These are phyloP conservation scores for Boletus subcaerulescens DNA, from an alignment of 768 basidiomycete species.

Conservation along the genomic window DNA sequence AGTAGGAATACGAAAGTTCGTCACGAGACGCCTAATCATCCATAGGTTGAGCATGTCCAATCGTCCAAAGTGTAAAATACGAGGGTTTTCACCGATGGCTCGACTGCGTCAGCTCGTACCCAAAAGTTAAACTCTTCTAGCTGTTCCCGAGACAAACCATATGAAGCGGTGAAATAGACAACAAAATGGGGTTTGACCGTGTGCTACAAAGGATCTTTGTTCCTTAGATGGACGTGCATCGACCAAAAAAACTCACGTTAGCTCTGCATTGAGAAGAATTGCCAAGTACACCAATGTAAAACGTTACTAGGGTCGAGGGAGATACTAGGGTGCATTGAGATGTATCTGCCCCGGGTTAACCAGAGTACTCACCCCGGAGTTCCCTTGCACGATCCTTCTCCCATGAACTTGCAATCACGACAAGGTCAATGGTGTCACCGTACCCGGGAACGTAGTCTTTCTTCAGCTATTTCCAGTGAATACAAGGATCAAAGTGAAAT, in stretches of 20 bases:
- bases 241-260: slow-evolving; percentile 34
- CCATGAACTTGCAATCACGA: slow-evolving; percentile 76
- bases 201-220: slow-evolving; percentile 32
- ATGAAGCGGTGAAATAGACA: slow-evolving; percentile 72
- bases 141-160: slow-evolving; percentile 64
- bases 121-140: slow-evolving; percentile 73
- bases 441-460: slow-evolving; percentile 85
- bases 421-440: slow-evolving; percentile 79
- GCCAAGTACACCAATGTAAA: slow-evolving; percentile 69
- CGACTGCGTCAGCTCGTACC: slow-evolving; percentile 36
- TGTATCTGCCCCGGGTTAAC: not conserved
- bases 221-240: not conserved
- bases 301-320: slow-evolving; percentile 70
- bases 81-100: slow-evolving; percentile 17
- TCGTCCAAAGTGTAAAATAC: not conserved
- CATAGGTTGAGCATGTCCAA: not conserved
- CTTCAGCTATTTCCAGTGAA: slow-evolving; percentile 48
- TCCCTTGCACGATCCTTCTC: slow-evolving; percentile 75
- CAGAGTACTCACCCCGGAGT: slow-evolving; percentile 54
- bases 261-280: slow-evolving; percentile 42
- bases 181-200: slow-evolving; percentile 57
- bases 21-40: slow-evolving; percentile 5
- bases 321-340: slow-evolving; percentile 46
- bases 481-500: slow-evolving; percentile 9
- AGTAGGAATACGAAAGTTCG: slow-evolving; percentile 54